Conservation (phyloP, 2,329 filamentous ascomycete genomes). For the Sclerotinia glacialis region DNA sequence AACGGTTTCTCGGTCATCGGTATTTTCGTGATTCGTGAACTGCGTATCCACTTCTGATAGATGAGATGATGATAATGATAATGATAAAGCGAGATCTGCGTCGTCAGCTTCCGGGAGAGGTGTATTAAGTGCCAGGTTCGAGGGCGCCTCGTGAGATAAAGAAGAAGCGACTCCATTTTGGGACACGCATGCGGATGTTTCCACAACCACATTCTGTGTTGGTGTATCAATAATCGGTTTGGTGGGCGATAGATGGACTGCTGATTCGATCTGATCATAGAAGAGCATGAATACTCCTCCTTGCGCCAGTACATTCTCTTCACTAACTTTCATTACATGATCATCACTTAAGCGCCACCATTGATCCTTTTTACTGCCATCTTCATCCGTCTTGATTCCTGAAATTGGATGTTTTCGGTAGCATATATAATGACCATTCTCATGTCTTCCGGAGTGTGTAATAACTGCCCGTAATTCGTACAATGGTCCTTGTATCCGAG, state of each 20-base stretch:
- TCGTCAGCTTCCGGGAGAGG: neutral
- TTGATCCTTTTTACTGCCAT: slow-evolving; percentile 41
- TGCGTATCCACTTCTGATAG: neutral
- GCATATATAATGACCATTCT: slow-evolving; percentile 94
- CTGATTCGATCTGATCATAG: slow-evolving; percentile 71
- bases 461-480: slow-evolving; percentile 83
- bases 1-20: neutral
- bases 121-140: neutral
- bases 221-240: neutral
- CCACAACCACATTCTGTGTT: neutral
- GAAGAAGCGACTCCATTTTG: neutral
- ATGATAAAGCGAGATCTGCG: neutral
- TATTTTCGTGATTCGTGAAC: neutral
- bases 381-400: slow-evolving; percentile 33
- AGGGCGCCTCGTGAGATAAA: neutral
- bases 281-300: slow-evolving; percentile 94
- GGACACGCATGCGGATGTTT: neutral
- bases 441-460: slow-evolving; percentile 85
- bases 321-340: slow-evolving; percentile 70
- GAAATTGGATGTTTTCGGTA: slow-evolving; percentile 66
- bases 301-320: slow-evolving; percentile 70
- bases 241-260: slow-evolving; percentile 4
- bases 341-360: slow-evolving; percentile 96
- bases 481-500: slow-evolving; percentile 54
- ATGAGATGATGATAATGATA: neutral